Conservation (phyloP, 805 yeast genomes). For the Cyberlindnera veronae region DNA sequence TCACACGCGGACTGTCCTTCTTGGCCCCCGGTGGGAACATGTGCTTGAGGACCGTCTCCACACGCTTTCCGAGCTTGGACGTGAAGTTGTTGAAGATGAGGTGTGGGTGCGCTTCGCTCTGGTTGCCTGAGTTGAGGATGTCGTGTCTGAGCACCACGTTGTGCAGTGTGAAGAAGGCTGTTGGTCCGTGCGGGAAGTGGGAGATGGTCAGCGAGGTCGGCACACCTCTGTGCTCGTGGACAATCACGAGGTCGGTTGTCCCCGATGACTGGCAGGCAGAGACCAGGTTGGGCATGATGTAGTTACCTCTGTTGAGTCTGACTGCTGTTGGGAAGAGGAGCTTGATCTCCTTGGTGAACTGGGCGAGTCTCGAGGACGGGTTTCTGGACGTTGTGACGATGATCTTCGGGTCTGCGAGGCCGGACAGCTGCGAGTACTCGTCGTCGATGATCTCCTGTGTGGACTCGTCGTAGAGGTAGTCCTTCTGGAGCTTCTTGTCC, state of each 20-base stretch:
- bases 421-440: conserved; percentile 85
- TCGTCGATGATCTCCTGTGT: conserved; percentile 70
- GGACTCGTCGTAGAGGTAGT: conserved; percentile 84
- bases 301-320: conserved; percentile 89
- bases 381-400: conserved; percentile 92
- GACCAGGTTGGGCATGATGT: conserved; percentile 79
- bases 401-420: conserved; percentile 84
- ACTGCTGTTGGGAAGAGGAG: conserved; percentile 86
- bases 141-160: conserved; percentile 95
- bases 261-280: conserved; percentile 78
- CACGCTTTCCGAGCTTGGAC: conserved; percentile 77
- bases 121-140: conserved; percentile 77
- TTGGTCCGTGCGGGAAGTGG: conserved; percentile 98
- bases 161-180: conserved; percentile 89
- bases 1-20: conserved; percentile 84
- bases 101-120: conserved; percentile 91
- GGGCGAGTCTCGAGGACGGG: conserved; percentile 80
- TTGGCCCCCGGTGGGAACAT: conserved; percentile 97
- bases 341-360: conserved; percentile 90
- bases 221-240: conserved; percentile 97
- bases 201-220: conserved; percentile 91
- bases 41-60: conserved; percentile 76
- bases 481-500: conserved; percentile 74
- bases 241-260: conserved; percentile 76
- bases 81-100: conserved; percentile 87